Evolutionary conservation across 2,329 filamentous ascomycete species (phyloP).

Genomic region (Hymenoscyphus infarciens): DNA sequence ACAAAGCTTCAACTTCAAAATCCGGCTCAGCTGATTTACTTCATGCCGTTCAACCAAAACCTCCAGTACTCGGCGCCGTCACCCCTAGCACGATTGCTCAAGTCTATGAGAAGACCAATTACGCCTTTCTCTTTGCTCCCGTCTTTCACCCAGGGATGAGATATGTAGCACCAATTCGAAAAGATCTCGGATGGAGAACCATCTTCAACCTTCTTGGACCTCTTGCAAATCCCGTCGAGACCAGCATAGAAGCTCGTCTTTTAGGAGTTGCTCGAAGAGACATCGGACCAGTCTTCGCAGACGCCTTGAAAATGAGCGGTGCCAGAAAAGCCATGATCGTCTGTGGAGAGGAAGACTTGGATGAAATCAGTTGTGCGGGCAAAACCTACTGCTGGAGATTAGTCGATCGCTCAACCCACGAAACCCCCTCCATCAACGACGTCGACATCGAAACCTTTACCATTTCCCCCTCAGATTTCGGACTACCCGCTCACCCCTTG

Average conservation of each 20-base stretch:
- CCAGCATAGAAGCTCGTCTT: slow-evolving; percentile 79
- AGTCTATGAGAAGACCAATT: slow-evolving; percentile 80
- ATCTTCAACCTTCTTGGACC: slow-evolving; percentile 97
- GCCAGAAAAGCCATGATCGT: slow-evolving; percentile 83
- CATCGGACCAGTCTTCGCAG: slow-evolving; percentile 83
- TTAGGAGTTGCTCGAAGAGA: slow-evolving; percentile 89
- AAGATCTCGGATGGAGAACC: slow-evolving; percentile 86
- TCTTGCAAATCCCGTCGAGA: slow-evolving; percentile 84
- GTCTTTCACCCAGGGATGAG: slow-evolving; percentile 96
- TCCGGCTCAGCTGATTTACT: slow-evolving; percentile 94
- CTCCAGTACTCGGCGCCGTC: slow-evolving; percentile 72
- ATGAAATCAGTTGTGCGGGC: slow-evolving; percentile 92
- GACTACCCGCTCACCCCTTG: slow-evolving; percentile 70
- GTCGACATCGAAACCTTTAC: slow-evolving; percentile 71
- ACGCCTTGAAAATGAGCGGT: slow-evolving; percentile 74
- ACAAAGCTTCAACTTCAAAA: slow-evolving; percentile 90
- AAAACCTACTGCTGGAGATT: slow-evolving; percentile 86
- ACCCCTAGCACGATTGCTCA: slow-evolving; percentile 65
- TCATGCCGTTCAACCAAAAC: slow-evolving; percentile 65
- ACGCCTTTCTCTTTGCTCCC: slow-evolving; percentile 92
- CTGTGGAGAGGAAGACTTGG: slow-evolving; percentile 90
- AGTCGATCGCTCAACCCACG: slow-evolving; percentile 44
- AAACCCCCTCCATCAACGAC: slow-evolving; percentile 38
- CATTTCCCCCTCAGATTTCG: slow-evolving; percentile 82
- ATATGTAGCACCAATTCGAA: slow-evolving; percentile 80